A percentile compares a stretch with the other conserved stretches of the same genome.
Evolutionary conservation across 2,329 filamentous ascomycete genomes (phyloP).

Genomic region (Trichoderma polysporum): DNA sequence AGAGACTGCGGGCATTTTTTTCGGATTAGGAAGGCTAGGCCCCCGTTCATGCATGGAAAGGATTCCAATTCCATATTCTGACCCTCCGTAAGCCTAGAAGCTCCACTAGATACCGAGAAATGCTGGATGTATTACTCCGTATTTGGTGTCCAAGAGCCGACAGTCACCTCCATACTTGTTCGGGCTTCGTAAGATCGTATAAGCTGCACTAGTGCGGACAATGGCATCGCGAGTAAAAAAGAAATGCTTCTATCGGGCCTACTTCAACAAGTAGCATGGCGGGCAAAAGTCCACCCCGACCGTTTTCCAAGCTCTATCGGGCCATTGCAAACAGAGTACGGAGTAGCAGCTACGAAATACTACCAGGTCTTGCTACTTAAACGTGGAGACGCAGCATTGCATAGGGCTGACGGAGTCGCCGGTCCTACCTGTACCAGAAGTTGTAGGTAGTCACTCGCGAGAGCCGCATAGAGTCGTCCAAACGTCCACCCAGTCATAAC

Average conservation of each 20-base stretch:
- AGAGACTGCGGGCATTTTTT: not conserved
- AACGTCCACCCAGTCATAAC: too few relatives aligned
- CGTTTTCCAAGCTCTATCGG: not conserved
- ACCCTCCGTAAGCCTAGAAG: not conserved
- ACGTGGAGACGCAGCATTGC: constrained; percentile 12
- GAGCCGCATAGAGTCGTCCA: not conserved
- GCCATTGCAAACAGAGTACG: not conserved
- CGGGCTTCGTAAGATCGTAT: not conserved
- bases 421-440: not conserved
- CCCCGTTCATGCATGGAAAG: not conserved
- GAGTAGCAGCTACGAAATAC: not conserved
- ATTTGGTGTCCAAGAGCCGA: not conserved
- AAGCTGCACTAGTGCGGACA: not conserved
- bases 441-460: not conserved
- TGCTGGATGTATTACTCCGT: not conserved
- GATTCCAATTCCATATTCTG: not conserved
- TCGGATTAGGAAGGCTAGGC: not conserved
- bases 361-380: not conserved
- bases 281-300: not conserved
- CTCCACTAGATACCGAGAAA: not conserved
- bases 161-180: not conserved
- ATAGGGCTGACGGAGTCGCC: constrained; percentile 15
- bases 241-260: not conserved
- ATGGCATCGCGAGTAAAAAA: not conserved
- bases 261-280: not conserved